Conservation (phyloP, 306 rosid genomes). For the Vigna trinervia region DNA sequence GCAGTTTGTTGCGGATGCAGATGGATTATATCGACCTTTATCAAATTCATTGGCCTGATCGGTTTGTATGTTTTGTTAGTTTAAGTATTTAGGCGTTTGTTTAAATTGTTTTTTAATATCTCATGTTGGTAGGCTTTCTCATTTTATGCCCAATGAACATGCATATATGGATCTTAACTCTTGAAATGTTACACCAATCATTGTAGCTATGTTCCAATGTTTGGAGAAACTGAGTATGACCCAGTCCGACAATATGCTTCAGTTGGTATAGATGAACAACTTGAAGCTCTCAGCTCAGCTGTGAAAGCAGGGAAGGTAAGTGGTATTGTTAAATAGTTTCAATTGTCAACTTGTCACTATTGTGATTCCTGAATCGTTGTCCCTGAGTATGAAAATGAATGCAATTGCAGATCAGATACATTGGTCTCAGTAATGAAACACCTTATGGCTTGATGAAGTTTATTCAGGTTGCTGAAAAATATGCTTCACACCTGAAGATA, state of each 20-base stretch:
- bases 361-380: conserved; percentile 11
- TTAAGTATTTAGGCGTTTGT: conserved; percentile 25
- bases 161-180: not conserved
- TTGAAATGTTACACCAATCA: conserved; percentile 34
- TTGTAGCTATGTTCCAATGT: conserved; percentile 89
- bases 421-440: conserved; percentile 94
- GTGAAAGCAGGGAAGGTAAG: conserved; percentile 79
- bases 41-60: conserved; percentile 98
- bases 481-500: conserved; percentile 57
- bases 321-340: conserved; percentile 30
- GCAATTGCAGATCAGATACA: conserved; percentile 69
- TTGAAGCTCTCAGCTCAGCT: conserved; percentile 73
- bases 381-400: conserved; percentile 18
- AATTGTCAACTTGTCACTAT: conserved; percentile 8
- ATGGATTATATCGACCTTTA: conserved; percentile 90
- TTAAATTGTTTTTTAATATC: conserved; percentile 2
- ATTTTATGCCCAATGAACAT: not conserved
- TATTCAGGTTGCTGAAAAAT: conserved; percentile 68
- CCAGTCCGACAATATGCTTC: conserved; percentile 66
- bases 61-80: conserved; percentile 70
- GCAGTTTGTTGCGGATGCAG: conserved; percentile 81
- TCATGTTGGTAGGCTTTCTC: not conserved
- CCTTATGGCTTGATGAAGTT: conserved; percentile 96
- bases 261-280: conserved; percentile 75
- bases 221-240: conserved; percentile 89